Conservation (phyloP, 768 basidiomycete species). For the Phaeotremella fagi region DNA sequence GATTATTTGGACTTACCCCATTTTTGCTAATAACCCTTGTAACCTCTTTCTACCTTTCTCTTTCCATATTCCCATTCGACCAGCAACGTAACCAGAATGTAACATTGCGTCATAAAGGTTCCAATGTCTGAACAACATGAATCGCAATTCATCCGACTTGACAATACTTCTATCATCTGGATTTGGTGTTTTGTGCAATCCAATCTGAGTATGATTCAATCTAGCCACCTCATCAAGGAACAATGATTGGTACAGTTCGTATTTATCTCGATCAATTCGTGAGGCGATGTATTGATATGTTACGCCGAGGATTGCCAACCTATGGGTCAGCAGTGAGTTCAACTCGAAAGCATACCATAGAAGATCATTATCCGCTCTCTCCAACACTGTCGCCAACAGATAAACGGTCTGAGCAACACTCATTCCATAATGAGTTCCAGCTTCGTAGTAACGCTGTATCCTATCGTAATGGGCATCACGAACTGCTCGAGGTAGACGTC, state of each 20-base stretch:
- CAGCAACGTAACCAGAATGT: slow-evolving; percentile 92
- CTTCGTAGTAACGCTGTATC: slow-evolving; percentile 74
- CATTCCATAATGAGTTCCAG: slow-evolving; percentile 82
- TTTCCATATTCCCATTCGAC: slow-evolving; percentile 93
- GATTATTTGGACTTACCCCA: slow-evolving; percentile 65
- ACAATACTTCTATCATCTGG: slow-evolving; percentile 83
- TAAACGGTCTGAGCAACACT: slow-evolving; percentile 85
- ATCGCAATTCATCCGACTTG: slow-evolving; percentile 80
- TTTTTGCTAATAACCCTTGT: slow-evolving; percentile 90
- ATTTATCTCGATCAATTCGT: slow-evolving; percentile 77
- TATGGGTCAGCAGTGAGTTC: slow-evolving; percentile 41
- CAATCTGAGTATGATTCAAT: slow-evolving; percentile 59
- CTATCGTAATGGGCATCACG: slow-evolving; percentile 60
- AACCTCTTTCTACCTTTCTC: slow-evolving; percentile 84
- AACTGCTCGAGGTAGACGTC: slow-evolving; percentile 66
- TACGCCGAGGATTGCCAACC: slow-evolving; percentile 87
- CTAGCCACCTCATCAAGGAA: slow-evolving; percentile 90
- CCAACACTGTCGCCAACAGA: slow-evolving; percentile 80
- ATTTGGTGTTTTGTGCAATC: slow-evolving; percentile 26
- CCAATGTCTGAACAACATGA: slow-evolving; percentile 96
- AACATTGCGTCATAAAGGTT: slow-evolving; percentile 97
- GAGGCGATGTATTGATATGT: slow-evolving; percentile 87
- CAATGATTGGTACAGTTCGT: slow-evolving; percentile 72
- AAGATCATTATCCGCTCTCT: slow-evolving; percentile 86
- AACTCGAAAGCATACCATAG: slow-evolving; percentile 63